A percentile compares a stretch with the other conserved stretches of the same genome.
Evolutionary conservation across 257 asterid species (phyloP).

Genomic region (Jaltomata sinuosa): DNA sequence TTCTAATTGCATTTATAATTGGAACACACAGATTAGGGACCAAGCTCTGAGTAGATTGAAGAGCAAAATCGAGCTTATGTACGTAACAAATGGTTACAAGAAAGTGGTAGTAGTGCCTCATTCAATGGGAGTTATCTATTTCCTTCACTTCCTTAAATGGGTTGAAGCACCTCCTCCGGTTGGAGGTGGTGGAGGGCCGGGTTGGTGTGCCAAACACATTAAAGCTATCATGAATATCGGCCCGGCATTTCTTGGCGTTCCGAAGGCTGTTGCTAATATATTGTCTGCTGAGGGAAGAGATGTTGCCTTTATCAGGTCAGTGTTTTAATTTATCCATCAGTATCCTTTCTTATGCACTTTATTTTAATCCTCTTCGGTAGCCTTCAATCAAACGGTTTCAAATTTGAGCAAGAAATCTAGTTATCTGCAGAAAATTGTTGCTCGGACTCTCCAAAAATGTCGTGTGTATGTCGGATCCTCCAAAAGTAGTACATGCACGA

Average conservation of each 20-base stretch:
- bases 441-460: background rate
- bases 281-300: slow-evolving; percentile 4
- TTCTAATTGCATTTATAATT: background rate
- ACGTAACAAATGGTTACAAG: slow-evolving; percentile 4
- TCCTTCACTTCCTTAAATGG: slow-evolving; percentile 14
- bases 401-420: background rate
- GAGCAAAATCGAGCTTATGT: slow-evolving; percentile 15
- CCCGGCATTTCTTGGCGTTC: slow-evolving; percentile 12
- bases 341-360: background rate
- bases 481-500: background rate
- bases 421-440: background rate
- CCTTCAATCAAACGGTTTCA: background rate
- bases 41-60: slow-evolving; percentile 8
- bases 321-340: background rate
- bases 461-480: background rate
- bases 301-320: slow-evolving; percentile 8
- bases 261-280: slow-evolving; percentile 8
- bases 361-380: background rate
- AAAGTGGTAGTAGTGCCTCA: slow-evolving; percentile 14
- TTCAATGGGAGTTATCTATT: slow-evolving; percentile 11
- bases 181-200: slow-evolving; percentile 6
- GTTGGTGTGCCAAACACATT: slow-evolving; percentile 8
- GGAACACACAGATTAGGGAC: background rate
- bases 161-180: slow-evolving; percentile 5
- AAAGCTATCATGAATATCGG: slow-evolving; percentile 10